A percentile compares a stretch with the other conserved stretches of the same genome.
These are phyloP conservation scores for Corchorus olitorius DNA, from an alignment of 345 rosid species.

Conservation along the genomic window DNA sequence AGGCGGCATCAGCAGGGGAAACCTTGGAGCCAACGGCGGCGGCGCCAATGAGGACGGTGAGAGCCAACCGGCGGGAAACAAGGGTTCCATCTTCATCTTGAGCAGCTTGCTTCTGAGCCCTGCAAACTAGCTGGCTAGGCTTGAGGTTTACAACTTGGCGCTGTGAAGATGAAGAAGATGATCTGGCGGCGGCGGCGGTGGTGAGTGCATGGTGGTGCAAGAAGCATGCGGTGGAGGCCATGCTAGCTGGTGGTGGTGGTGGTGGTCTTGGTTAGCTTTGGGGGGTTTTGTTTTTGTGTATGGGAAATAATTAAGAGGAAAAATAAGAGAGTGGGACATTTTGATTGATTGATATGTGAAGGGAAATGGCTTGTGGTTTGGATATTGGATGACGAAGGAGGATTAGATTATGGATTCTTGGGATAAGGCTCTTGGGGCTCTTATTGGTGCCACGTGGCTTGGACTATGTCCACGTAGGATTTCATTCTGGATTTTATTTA, in stretches of 20 bases:
- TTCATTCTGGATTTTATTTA: not conserved
- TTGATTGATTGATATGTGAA: slow-evolving; percentile 25
- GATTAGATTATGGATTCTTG: slow-evolving; percentile 40
- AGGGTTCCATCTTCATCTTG: slow-evolving; percentile 37
- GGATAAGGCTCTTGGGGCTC: slow-evolving; percentile 61
- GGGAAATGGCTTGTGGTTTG: slow-evolving; percentile 43
- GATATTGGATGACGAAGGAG: slow-evolving; percentile 42
- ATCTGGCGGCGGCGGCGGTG: slow-evolving; percentile 39
- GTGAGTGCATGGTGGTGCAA: slow-evolving; percentile 65
- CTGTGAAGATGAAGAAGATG: slow-evolving; percentile 41
- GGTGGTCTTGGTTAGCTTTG: not conserved
- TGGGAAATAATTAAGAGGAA: slow-evolving; percentile 9
- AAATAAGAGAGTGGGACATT: slow-evolving; percentile 5
- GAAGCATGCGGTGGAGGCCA: slow-evolving; percentile 78
- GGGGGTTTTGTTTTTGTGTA: not conserved
- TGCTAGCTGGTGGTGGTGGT: slow-evolving; percentile 19
- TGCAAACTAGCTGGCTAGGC: slow-evolving; percentile 58
- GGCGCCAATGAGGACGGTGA: slow-evolving; percentile 73
- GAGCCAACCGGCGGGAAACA: slow-evolving; percentile 82
- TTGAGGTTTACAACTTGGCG: slow-evolving; percentile 43
- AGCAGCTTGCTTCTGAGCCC: slow-evolving; percentile 61
- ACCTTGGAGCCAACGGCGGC: slow-evolving; percentile 82
- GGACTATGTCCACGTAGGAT: slow-evolving; percentile 13
- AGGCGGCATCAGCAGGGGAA: slow-evolving; percentile 95
- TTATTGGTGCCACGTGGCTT: slow-evolving; percentile 47